Base-by-base conservation (phyloP, 306 rosid species). In the Citrullus colocynthis region DNA sequence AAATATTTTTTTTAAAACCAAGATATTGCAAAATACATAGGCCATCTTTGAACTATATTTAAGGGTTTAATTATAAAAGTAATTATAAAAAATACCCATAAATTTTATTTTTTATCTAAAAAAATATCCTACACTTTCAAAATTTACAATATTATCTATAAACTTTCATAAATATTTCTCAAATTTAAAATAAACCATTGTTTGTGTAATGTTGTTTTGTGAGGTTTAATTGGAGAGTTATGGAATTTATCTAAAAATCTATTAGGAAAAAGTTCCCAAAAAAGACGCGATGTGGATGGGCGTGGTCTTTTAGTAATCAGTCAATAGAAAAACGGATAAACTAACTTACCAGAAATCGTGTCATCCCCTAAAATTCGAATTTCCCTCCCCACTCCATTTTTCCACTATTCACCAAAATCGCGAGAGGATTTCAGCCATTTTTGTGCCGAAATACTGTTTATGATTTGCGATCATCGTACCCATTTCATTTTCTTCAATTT, bases 301-400 rank as follows among this genome's bases (percentile, higher is more conserved):
- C 78, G 78, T 17, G 78, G 49, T 74, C 7, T 30, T 51, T 6
- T 72, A 49, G 76, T 72, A 49, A 72, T 72, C 76, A 51, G 58
- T 34, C 48, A 6, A 54, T 74, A 15, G 32, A 66, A 6, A 74
- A 34, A 74, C 61, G 18, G 78, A 74, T 74, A 34, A 74, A 74
- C 78, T 9, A 74, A 74, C 78, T 74, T 74, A 74, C 78, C 78
- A 54, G 63, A 74, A 54, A 74, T 74, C 32, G 9, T 36, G 49
- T 54, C 17, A 74, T 14, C 17, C 63, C 78, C 49, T 73, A 73
- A 73, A 73, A 7, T 73, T 51, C 44, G 61, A 51, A 16, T 49
- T 73, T 8, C 17, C 60, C 28, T 66, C 28, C 45, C 0, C 20
- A 49, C 16, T 36, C 77, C 62, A 73, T 73, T 73, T 56, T 48